Conservation (phyloP, 2,329 filamentous ascomycete genomes). For the Penicillium sp. region DNA sequence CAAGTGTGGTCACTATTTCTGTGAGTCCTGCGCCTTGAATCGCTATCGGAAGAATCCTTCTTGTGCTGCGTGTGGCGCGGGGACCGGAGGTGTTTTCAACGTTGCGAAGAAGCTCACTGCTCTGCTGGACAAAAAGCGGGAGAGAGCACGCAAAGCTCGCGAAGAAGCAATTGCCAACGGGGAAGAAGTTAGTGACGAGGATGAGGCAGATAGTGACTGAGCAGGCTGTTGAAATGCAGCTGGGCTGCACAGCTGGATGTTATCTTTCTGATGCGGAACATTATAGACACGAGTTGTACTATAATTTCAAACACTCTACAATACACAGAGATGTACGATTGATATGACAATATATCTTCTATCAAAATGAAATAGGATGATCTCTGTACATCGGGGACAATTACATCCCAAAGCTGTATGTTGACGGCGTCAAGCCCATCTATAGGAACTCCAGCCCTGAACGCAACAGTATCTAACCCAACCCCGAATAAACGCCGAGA, state of each 20-base stretch:
- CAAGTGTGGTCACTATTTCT: constrained; percentile 94
- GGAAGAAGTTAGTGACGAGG: constrained; percentile 48
- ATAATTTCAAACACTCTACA: neutral
- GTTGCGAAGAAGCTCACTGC: constrained; percentile 76
- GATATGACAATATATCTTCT: neutral
- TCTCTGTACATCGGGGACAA: neutral
- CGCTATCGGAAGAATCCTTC: constrained; percentile 80
- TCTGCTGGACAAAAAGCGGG: constrained; percentile 66
- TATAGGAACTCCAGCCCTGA: constrained; percentile 1
- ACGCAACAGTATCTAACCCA: constrained; percentile 7
- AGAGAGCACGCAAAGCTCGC: constrained; percentile 51
- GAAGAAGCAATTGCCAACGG: constrained; percentile 51
- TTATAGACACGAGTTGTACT: no score
- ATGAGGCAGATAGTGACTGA: constrained; percentile 27
- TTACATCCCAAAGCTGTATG: neutral
- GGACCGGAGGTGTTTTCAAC: constrained; percentile 87
- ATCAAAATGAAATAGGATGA: neutral
- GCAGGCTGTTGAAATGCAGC: constrained; percentile 5
- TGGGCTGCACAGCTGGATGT: constrained; percentile 5
- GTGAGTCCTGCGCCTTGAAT: constrained; percentile 79
- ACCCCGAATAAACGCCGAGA: constrained; percentile 1
- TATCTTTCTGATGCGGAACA: neutral
- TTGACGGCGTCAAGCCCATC: neutral
- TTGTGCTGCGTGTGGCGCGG: constrained; percentile 78
- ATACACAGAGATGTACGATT: neutral